These are phyloP conservation scores for Pelargonium fulgidum DNA, from an alignment of 441 rosid genomes.

Conservation along the genomic window DNA sequence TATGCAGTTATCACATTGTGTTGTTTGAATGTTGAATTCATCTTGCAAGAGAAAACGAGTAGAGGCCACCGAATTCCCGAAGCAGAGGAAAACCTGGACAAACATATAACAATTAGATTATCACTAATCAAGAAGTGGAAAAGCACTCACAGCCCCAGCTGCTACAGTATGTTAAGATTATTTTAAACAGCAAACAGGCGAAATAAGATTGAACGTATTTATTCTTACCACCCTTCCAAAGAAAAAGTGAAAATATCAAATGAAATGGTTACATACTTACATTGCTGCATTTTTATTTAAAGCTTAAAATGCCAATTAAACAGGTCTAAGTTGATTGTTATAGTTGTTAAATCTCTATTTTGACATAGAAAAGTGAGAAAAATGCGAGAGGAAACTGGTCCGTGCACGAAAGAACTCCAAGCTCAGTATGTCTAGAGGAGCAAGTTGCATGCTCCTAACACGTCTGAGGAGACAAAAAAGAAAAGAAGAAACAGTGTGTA, in stretches of 20 bases:
- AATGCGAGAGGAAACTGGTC: too few relatives aligned
- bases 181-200: background rate
- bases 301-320: too few relatives aligned
- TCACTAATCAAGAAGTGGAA: background rate
- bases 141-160: background rate
- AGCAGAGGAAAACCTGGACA: conserved; percentile 2
- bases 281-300: too few relatives aligned
- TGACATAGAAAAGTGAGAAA: too few relatives aligned
- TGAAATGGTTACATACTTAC: too few relatives aligned
- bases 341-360: too few relatives aligned
- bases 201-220: conserved; percentile 1
- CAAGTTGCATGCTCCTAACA: too few relatives aligned
- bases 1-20: conserved; percentile 87
- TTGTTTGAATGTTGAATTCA: conserved; percentile 43
- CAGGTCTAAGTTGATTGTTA: too few relatives aligned
- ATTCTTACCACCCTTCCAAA: background rate
- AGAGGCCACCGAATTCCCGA: conserved; percentile 66
- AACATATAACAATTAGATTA: background rate
- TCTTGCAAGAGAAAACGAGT: background rate
- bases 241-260: background rate
- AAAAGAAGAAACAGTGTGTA: too few relatives aligned
- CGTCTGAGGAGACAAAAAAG: too few relatives aligned
- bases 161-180: background rate
- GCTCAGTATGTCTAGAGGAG: too few relatives aligned
- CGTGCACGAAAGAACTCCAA: too few relatives aligned